These are phyloP conservation scores for Drechslerella stenobrocha DNA, from an alignment of 2,329 filamentous ascomycete species.

Conservation along the genomic window DNA sequence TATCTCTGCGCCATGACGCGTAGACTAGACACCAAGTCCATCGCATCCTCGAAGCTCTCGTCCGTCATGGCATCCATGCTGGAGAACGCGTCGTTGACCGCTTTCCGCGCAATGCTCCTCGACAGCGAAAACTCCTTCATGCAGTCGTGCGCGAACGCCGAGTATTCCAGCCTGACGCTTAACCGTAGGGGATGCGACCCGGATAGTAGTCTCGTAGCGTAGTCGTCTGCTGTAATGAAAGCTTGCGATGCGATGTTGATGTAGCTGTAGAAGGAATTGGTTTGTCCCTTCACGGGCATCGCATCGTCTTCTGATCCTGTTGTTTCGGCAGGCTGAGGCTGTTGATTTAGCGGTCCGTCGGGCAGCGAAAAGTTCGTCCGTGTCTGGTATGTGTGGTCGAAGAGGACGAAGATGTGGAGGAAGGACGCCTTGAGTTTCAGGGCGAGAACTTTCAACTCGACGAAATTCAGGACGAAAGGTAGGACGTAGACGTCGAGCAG, in stretches of 20 bases:
- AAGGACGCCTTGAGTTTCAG: slow-evolving; percentile 93
- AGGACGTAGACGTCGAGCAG: slow-evolving; percentile 85
- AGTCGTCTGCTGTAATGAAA: slow-evolving; percentile 74
- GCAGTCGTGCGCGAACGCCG: slow-evolving; percentile 91
- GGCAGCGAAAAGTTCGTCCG: slow-evolving; percentile 58
- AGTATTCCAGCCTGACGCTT: slow-evolving; percentile 87
- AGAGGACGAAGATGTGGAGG: slow-evolving; percentile 94
- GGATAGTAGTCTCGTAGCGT: slow-evolving; percentile 76
- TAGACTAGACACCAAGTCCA: slow-evolving; percentile 60
- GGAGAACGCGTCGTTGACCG: slow-evolving; percentile 88
- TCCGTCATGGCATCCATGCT: slow-evolving; percentile 84
- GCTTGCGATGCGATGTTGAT: slow-evolving; percentile 77
- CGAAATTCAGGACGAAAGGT: slow-evolving; percentile 76
- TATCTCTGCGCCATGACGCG: slow-evolving; percentile 38
- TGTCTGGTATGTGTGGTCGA: slow-evolving; percentile 62
- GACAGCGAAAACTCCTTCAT: slow-evolving; percentile 77
- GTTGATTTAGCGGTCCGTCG: slow-evolving; percentile 31
- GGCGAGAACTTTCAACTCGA: slow-evolving; percentile 82
- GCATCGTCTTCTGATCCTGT: slow-evolving; percentile 20
- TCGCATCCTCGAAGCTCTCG: slow-evolving; percentile 90
- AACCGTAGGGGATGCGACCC: slow-evolving; percentile 87
- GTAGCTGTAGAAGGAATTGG: slow-evolving; percentile 63
- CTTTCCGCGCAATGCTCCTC: slow-evolving; percentile 74
- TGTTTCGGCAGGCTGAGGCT: slow-evolving; percentile 11
- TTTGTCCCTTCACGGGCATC: slow-evolving; percentile 31